Conservation (phyloP, 2,329 filamentous ascomycete species). For the Pseudogymnoascus destructans region DNA sequence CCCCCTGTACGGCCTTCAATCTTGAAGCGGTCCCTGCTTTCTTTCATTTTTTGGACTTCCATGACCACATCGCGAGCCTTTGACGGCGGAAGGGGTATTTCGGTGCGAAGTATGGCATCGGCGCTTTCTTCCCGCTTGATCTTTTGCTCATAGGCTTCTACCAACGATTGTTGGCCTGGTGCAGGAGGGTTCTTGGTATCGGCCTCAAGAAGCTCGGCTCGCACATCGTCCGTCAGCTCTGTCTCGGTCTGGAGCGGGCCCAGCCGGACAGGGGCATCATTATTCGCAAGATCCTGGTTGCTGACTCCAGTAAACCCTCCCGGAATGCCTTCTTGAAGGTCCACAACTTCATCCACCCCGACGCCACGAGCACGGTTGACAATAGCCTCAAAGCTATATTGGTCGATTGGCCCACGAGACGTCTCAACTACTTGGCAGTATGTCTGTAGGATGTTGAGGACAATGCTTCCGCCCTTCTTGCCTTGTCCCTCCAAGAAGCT, state of each 20-base stretch:
- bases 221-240: constrained; percentile 71
- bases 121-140: constrained; percentile 82
- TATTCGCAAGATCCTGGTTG: constrained; percentile 47
- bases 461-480: constrained; percentile 64
- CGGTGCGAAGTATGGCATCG: constrained; percentile 64
- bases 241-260: constrained; percentile 74
- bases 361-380: constrained; percentile 44
- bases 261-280: constrained; percentile 51
- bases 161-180: constrained; percentile 56
- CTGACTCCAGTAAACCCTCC: constrained; percentile 47
- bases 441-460: constrained; percentile 58
- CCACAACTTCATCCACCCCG: constrained; percentile 45
- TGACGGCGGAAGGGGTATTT: constrained; percentile 77
- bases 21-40: constrained; percentile 82
- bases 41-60: constrained; percentile 86
- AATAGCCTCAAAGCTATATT: constrained; percentile 49
- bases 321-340: constrained; percentile 50
- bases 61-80: constrained; percentile 81
- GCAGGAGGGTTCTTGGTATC: constrained; percentile 64
- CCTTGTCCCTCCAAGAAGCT: constrained; percentile 82
- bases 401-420: constrained; percentile 48
- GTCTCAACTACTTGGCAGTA: constrained; percentile 47
- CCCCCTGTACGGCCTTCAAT: constrained; percentile 77
- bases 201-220: constrained; percentile 74
- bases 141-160: constrained; percentile 79